Evolutionary conservation across 2,329 filamentous ascomycete genomes (phyloP).

Genomic region (Ascocoryne sarcoides): DNA sequence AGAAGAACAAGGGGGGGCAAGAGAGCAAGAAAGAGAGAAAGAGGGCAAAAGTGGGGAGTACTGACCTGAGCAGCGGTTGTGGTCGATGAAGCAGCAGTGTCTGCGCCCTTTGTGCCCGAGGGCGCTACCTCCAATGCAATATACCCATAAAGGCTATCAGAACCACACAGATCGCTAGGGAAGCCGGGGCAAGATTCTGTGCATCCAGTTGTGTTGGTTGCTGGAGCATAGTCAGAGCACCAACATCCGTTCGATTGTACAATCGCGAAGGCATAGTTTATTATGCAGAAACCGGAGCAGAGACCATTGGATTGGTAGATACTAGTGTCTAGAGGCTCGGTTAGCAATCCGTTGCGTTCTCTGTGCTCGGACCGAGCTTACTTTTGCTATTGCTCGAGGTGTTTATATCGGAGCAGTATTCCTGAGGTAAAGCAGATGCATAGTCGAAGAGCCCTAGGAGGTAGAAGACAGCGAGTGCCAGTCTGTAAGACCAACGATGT

Average conservation of each 20-base stretch:
- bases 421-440: slow-evolving; percentile 10
- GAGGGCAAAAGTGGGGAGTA: slow-evolving; percentile 5
- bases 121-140: slow-evolving; percentile 44
- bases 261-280: slow-evolving; percentile 57
- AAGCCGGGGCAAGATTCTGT: slow-evolving; percentile 58
- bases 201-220: slow-evolving; percentile 40
- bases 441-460: slow-evolving; percentile 9
- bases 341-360: slow-evolving; percentile 5
- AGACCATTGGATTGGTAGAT: slow-evolving; percentile 62
- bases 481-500: slow-evolving; percentile 14
- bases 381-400: slow-evolving; percentile 35
- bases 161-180: slow-evolving; percentile 57
- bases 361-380: slow-evolving; percentile 28
- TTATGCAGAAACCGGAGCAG: slow-evolving; percentile 51
- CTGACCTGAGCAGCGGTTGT: slow-evolving; percentile 17
- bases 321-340: slow-evolving; percentile 37
- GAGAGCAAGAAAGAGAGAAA: background rate
- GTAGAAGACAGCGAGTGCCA: slow-evolving; percentile 17
- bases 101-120: slow-evolving; percentile 43
- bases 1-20: background rate
- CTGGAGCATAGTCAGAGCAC: slow-evolving; percentile 64
- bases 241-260: slow-evolving; percentile 59
- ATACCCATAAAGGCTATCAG: slow-evolving; percentile 54
- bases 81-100: slow-evolving; percentile 10
- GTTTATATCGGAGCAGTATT: slow-evolving; percentile 40